phyloP scores from a whole-genome alignment of 1,284 basidiomycete genomes.

The Cryptococcus sp. region DNA sequence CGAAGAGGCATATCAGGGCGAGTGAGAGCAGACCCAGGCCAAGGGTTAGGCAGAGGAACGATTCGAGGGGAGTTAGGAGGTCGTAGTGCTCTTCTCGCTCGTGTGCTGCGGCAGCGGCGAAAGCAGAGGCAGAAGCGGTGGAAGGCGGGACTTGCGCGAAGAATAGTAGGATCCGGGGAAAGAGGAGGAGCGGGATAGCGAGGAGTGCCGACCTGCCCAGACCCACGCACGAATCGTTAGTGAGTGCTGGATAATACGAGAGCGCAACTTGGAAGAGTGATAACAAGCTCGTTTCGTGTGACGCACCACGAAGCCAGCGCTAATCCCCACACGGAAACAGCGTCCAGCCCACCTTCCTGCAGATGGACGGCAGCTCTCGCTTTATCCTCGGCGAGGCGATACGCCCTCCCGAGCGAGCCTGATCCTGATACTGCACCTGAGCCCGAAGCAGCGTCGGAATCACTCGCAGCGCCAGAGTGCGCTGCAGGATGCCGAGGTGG shows the following conservation, averaged over 20 bases:
- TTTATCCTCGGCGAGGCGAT: constrained; percentile 42
- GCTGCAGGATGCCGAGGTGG: constrained; percentile 31
- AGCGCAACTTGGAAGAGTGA: background rate
- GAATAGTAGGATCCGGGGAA: constrained; percentile 52
- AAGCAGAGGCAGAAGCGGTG: constrained; percentile 17
- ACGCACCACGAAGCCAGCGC: constrained; percentile 43
- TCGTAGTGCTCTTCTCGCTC: constrained; percentile 44
- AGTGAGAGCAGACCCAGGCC: constrained; percentile 43
- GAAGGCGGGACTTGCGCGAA: constrained; percentile 40
- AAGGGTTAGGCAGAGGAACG: constrained; percentile 38
- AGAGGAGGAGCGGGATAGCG: constrained; percentile 45
- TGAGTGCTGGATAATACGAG: background rate
- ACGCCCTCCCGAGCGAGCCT: constrained; percentile 32
- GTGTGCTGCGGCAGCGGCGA: constrained; percentile 11
- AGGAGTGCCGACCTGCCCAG: constrained; percentile 40
- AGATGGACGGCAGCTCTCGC: constrained; percentile 43
- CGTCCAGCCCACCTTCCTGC: constrained; percentile 42
- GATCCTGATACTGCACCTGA: background rate
- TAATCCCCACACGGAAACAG: constrained; percentile 37
- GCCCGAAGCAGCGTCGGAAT: background rate
- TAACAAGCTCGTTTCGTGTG: background rate
- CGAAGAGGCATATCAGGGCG: constrained; percentile 40
- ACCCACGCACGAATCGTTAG: background rate
- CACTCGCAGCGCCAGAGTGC: background rate
- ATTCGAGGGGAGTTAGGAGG: constrained; percentile 46